Percentiles rank a stretch among this genome's conserved stretches.
phyloP scores from a whole-genome alignment of 345 rosid species.

The Moricandia moricandioides region DNA sequence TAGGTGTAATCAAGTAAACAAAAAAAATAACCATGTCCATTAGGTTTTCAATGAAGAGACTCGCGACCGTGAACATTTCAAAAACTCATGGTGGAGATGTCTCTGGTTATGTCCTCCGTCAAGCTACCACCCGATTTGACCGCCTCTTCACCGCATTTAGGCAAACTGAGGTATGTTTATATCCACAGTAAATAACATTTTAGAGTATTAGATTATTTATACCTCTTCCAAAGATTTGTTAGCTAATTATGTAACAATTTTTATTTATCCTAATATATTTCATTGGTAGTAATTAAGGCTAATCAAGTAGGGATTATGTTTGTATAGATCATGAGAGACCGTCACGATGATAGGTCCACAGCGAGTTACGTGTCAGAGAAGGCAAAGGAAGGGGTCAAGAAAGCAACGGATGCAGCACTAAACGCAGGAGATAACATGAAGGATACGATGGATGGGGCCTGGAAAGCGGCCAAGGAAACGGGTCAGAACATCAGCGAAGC shows the following conservation, averaged over 20 bases:
- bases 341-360: constrained; percentile 22
- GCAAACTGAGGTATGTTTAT: constrained; percentile 20
- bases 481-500: constrained; percentile 38
- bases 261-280: too few species aligned
- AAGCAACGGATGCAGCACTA: constrained; percentile 37
- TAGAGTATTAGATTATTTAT: not conserved
- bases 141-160: constrained; percentile 28
- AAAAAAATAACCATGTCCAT: not conserved
- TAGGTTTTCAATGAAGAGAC: constrained; percentile 26
- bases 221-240: not conserved
- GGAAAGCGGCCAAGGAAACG: constrained; percentile 43
- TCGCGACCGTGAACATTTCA: constrained; percentile 14
- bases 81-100: constrained; percentile 11
- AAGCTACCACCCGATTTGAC: constrained; percentile 15
- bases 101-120: constrained; percentile 26
- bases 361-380: constrained; percentile 38
- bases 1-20: not conserved
- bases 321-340: constrained; percentile 9
- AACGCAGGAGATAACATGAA: constrained; percentile 42
- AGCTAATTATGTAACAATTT: too few species aligned
- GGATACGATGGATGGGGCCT: constrained; percentile 46
- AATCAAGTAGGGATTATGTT: not conserved
- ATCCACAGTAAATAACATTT: not conserved
- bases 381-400: constrained; percentile 45
- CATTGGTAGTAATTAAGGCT: not conserved